Base-by-base conservation (phyloP, 495 filamentous ascomycete genomes). In the Xeromyces bisporus region DNA sequence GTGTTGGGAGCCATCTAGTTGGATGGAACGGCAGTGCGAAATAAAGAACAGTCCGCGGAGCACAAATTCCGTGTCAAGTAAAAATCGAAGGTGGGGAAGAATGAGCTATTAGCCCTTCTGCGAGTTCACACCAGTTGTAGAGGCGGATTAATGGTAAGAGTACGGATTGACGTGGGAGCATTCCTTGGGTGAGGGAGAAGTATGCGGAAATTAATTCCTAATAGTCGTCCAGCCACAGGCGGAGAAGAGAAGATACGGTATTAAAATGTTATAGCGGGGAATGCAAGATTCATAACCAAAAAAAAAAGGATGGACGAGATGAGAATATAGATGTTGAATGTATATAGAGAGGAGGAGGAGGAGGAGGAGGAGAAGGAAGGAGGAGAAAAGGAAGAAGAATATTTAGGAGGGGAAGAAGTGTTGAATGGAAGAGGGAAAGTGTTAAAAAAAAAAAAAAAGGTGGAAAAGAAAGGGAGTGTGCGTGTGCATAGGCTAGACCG, bases 171-270 rank as follows among this genome's bases (percentile, higher is more conserved):
- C 46, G 55, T 53, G 54, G 57, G 57, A 53, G 58, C 59, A 64
- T 64, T 62, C 59, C 59, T 63, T 55, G 58, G 33, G 46, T 32
- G 50, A 43, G 47, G 48, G 40, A 32, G 47, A 35, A 48, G 37
- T 42, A 31, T 44, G 52, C 42, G 39, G 42, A 48, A 54, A 44
- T 50, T 53, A 44, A 50, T 53, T 50, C 38, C 38, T 34, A 47
- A 52, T 42, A 50, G 47, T 49, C 53, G 60, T 64, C 62, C 56
- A 63, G 61, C 56, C 60, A 63, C 56, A 57, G 62, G 56, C 53
- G 55, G 55, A 59, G 42, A 28, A 39, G 46, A 32, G 37, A 46
- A 48, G 43, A 52, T 53, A 50, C 41, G 20, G 20, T 21, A 9
- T 44, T 40, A 21, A 37, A 42, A 29, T 18, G 32, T 35, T 31